Evolutionary conservation across 2,329 filamentous ascomycete species (phyloP).

Genomic region (Trichoderma sp.): DNA sequence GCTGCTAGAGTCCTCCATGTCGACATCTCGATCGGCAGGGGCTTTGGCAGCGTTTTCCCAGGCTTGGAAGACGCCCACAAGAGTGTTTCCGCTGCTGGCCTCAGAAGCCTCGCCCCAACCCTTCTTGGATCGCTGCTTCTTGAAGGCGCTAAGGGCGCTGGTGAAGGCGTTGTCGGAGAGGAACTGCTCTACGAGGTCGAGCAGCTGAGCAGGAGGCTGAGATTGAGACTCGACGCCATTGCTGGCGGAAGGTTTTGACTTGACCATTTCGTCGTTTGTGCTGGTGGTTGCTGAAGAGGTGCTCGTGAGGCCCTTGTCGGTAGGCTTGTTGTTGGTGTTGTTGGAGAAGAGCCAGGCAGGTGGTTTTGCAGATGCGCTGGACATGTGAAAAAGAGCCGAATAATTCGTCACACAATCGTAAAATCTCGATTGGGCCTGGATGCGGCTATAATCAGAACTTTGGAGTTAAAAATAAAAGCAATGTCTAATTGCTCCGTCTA

Average conservation of each 20-base stretch:
- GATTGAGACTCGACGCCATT: slow-evolving; percentile 23
- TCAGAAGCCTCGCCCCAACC: slow-evolving; percentile 42
- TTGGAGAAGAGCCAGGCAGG: slow-evolving; percentile 47
- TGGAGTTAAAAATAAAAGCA: neutral
- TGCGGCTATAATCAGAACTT: neutral
- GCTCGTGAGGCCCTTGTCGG: neutral
- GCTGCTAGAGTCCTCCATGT: slow-evolving; percentile 22
- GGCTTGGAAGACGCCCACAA: slow-evolving; percentile 50
- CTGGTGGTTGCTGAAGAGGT: slow-evolving; percentile 23
- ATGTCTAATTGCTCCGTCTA: neutral
- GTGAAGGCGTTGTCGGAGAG: slow-evolving; percentile 64
- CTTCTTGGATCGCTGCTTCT: slow-evolving; percentile 58
- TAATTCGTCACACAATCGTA: neutral
- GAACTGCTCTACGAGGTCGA: slow-evolving; percentile 66
- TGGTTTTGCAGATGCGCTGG: slow-evolving; percentile 25
- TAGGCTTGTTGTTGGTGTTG: slow-evolving; percentile 31
- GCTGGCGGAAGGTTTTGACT: slow-evolving; percentile 29
- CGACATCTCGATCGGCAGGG: slow-evolving; percentile 24
- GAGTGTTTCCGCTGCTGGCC: slow-evolving; percentile 33
- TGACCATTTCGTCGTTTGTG: slow-evolving; percentile 35
- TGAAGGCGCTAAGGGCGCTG: slow-evolving; percentile 59
- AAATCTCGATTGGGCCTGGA: neutral
- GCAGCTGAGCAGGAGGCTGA: slow-evolving; percentile 55
- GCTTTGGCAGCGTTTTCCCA: slow-evolving; percentile 43
- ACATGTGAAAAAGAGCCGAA: slow-evolving; percentile 1